These are phyloP conservation scores for Pelargonium fulgidum DNA, from an alignment of 441 rosid genomes.

Conservation along the genomic window DNA sequence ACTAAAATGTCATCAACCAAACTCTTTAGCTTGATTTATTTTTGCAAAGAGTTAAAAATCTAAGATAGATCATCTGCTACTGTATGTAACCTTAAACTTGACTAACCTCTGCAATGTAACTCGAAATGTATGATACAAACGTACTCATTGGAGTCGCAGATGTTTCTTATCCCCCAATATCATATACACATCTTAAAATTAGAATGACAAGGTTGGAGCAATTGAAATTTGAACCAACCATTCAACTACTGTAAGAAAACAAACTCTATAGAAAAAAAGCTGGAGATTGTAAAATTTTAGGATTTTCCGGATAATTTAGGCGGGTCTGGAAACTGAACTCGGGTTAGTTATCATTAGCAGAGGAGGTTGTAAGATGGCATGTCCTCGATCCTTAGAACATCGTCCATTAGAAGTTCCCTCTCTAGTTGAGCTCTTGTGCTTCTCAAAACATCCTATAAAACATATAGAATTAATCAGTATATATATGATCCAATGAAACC, in stretches of 20 bases:
- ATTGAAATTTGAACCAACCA: not conserved
- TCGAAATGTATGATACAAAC: too few species aligned
- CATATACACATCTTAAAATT: not conserved
- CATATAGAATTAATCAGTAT: not conserved
- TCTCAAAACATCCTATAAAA: conserved; percentile 21
- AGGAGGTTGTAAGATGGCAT: conserved; percentile 27
- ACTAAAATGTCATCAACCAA: too few species aligned
- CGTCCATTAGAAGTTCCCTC: conserved; percentile 25
- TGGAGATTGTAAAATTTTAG: not conserved
- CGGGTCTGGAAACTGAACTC: not conserved
- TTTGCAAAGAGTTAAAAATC: too few species aligned
- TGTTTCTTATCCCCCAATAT: not conserved
- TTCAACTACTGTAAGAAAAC: not conserved
- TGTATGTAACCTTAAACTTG: too few species aligned
- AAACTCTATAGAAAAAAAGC: not conserved
- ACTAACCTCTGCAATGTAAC: too few species aligned
- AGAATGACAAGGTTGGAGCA: not conserved
- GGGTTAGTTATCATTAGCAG: conserved; percentile 3
- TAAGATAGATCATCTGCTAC: too few species aligned
- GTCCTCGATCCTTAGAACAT: conserved; percentile 20
- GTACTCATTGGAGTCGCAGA: too few species aligned
- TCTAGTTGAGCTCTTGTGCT: conserved; percentile 24
- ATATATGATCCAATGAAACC: too few species aligned
- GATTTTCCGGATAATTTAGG: not conserved
- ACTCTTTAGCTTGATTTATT: too few species aligned